Base-by-base conservation (phyloP, 2,329 filamentous ascomycete species). In the Lizonia empirigonia region DNA sequence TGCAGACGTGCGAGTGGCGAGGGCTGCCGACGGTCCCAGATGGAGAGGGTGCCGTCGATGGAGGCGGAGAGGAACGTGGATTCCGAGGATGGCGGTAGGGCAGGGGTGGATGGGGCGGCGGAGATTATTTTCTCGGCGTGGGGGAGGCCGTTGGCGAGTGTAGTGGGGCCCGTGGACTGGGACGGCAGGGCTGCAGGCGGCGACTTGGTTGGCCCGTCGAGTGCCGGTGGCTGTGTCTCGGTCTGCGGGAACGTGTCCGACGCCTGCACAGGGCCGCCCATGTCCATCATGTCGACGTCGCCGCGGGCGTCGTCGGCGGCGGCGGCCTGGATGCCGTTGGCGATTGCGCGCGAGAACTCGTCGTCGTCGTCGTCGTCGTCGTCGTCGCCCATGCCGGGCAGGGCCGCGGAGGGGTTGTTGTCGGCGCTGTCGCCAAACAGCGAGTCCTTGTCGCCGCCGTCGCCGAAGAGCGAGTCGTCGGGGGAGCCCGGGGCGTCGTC, bases 401-500 rank as follows among this genome's bases (percentile, higher is more conserved):
- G 58, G 35, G 84, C 86, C 19, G 68, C 70, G 15, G 68, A 72
- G 7, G 63, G 67, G 22, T 63, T 69, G 30, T 67, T 70, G 45
- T 72, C 70, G 27, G 71, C 71, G 45, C 83, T 87, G 60, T 95
- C 91, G 2, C 93, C 94, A 69, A 97, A 99, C 1, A 99, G 79
- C 2, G 91, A 96, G 37, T 91, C 91, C 0, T 67, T 70, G 45
- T 73, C 70, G 35, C 71, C 72, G 42, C 83, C 87, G 59, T 95
- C 91, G 2, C 93, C 94, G 69, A 97, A 99, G 1, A 99, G 79
- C 2, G 91, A 96, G 55, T 93, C 89, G 9, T 86, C 84, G 1
- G 87, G 90, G 29, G 86, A 79, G 62, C 85, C 78, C 69, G 80
- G 70, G 18, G 80, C 83, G 64, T 89, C 85, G 29, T 83, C 83